Base-by-base conservation (phyloP, 345 rosid genomes). In the Citrus maxima region DNA sequence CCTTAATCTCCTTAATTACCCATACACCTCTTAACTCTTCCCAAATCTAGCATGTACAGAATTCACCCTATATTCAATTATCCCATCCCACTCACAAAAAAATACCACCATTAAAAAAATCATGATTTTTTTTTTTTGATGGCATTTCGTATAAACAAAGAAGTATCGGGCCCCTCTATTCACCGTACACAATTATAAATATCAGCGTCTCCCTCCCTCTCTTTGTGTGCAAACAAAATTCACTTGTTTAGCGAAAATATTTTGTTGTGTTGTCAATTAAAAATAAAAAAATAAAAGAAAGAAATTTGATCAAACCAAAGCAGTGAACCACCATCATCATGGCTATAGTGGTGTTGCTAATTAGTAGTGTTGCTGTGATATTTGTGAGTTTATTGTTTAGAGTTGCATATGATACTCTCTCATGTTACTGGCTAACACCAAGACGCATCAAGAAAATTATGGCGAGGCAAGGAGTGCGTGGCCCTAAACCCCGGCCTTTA, bases 391-490 rank as follows among this genome's bases (percentile, higher is more conserved):
- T 87, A 46, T 51, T 83, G 22, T 4, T 85, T 12, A 92, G 85
- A 78, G 73, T 89, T 76, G 88, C 84, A 24, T 83, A 87, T 67
- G 90, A 86, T 32, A 87, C 91, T 54, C 37, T 93, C 80, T 89
- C 88, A 38, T 93, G 91, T 42, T 94, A 96, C 86, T 87, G 75
- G 80, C 51, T 92, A 60, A 90, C 80, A 27, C 99, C 98, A 16
- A 89, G 89, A 80, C 94, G 95, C 81, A 94, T 96, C 87, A 87
- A 78, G 63, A 90, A 83, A 59, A 75, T 85, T 2, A 93, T 96
- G 98, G 91, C 81, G 73, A 86, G 81, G 84, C 99, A 96, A 89
- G 99, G 97, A 1, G 94, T 96, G 80, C 88, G 85, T 84, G 99
- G 99, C 54, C 99, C 99, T 8, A 82, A 82, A 25, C 94, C 98